Evolutionary conservation across 139 green algal genomes (phyloP).

Genomic region (Chlamydomonas sphaeroides): DNA sequence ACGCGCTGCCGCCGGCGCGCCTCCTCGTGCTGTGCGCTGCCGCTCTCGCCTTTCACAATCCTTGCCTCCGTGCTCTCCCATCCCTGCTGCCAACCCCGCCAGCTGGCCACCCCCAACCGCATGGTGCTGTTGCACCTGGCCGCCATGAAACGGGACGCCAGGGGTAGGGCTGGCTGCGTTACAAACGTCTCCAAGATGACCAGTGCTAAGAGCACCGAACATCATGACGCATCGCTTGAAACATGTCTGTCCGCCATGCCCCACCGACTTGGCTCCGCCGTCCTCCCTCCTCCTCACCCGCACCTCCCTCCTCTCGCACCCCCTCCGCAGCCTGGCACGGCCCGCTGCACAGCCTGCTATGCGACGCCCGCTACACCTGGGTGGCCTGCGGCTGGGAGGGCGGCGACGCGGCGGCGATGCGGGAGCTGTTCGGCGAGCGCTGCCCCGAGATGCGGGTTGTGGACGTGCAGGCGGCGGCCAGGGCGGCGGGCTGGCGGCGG

Average conservation of each 20-base stretch:
- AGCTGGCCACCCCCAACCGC: slow-evolving; percentile 19
- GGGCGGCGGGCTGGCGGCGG: slow-evolving; percentile 1
- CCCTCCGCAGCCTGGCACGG: not conserved
- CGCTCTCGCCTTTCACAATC: no score
- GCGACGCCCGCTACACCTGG: not conserved
- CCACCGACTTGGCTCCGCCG: no score
- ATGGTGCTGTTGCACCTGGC: slow-evolving; percentile 26
- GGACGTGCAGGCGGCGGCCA: slow-evolving; percentile 19
- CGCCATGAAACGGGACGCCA: not conserved
- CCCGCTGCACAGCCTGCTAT: slow-evolving; percentile 10
- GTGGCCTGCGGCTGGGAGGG: slow-evolving; percentile 20
- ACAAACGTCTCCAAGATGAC: no score
- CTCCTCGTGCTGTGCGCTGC: no score
- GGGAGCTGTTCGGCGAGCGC: not conserved
- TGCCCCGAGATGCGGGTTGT: not conserved
- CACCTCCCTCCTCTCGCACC: not conserved
- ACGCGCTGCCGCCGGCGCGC: no score
- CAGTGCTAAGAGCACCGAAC: no score
- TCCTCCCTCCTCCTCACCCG: not conserved
- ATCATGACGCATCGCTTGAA: no score
- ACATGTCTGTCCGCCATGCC: no score
- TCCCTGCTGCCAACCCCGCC: not conserved
- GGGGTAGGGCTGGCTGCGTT: not conserved
- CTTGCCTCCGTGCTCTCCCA: no score
- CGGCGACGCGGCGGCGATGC: not conserved